Evolutionary conservation across 371 early-diverging fungal species (phyloP), one percentile per base, ranked within the genome.

Genomic region (Mucor piriformis): DNA sequence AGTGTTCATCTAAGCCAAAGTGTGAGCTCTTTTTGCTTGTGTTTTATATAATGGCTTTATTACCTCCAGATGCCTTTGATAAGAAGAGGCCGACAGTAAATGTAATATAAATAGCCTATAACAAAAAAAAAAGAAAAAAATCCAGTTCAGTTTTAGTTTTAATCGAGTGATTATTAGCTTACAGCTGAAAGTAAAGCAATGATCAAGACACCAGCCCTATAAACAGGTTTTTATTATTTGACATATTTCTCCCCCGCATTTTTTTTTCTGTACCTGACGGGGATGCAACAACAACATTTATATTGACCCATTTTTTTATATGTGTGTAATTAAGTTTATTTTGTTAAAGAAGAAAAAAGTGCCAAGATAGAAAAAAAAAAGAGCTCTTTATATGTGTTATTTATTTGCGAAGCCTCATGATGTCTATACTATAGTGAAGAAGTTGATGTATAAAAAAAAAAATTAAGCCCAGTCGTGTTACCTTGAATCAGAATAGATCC

Each of bases 161-260:
- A 16, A 13, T 15, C n/a, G 46, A 13, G 15, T 10, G 10, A 23
- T 34, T 13, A 37, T 6, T 37, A 16, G 12, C 16, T 59, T 68
- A 68, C 68, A 35, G 69, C 48, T 48, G 69, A 60, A 24, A 68
- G 34, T 34, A 68, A 57, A 49, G 69, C 69, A 38, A 68, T 68
- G 16, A 61, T 57, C 42, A 68, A 60, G 25, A 68, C 64, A 64
- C 69, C 69, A 57, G 69, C 69, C 47, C 69, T 67, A 48, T 34
- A 15, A 8, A 46, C 38, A 18, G 47, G 37, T 43, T 27, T 37
- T 29, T 40, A 10, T 21, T 18, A 42, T 18, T 37, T n/a, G 8
- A 42, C 18, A 42, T 42, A 29, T 29, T 29, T 29, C 6, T 18
- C 18, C 4, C 20, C 3, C 6, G 15, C 4, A 16, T 40, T 40